Percentiles rank a stretch among this genome's conserved stretches.
Evolutionary conservation across 2,329 filamentous ascomycete species (phyloP).

Genomic region (Fusarium heterosporum): DNA sequence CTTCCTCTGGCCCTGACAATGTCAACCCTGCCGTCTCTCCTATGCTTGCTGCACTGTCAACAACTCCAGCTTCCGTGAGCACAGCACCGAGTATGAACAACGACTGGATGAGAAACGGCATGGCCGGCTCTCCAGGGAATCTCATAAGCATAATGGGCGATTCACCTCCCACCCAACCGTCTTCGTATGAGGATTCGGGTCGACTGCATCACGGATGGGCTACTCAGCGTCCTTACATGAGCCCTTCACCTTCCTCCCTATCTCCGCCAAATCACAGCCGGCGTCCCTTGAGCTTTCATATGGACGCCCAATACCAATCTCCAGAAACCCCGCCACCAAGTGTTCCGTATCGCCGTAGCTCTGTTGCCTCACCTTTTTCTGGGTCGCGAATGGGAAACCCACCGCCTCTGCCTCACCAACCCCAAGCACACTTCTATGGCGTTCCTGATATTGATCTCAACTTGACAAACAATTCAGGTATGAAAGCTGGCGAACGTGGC

Average conservation of each 20-base stretch:
- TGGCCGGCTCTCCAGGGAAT: conserved; percentile 65
- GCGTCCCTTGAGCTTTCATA: conserved; percentile 67
- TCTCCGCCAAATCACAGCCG: conserved; percentile 54
- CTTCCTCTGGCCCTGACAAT: conserved; percentile 56
- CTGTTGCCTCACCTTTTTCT: conserved; percentile 64
- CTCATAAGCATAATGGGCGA: conserved; percentile 64
- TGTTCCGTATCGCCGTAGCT: conserved; percentile 58
- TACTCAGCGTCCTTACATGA: conserved; percentile 60
- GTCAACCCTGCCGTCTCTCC: conserved; percentile 59
- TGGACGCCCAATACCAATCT: conserved; percentile 59
- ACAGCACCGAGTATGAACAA: conserved; percentile 60
- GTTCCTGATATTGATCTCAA: conserved; percentile 81
- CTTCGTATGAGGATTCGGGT: conserved; percentile 62
- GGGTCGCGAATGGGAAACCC: conserved; percentile 60
- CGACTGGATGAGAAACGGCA: conserved; percentile 59
- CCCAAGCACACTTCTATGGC: conserved; percentile 82
- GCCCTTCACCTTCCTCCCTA: conserved; percentile 58
- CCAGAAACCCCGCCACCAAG: conserved; percentile 55
- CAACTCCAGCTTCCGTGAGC: conserved; percentile 62
- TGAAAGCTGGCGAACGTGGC: conserved; percentile 74
- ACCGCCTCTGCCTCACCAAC: conserved; percentile 78
- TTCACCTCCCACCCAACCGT: conserved; percentile 65
- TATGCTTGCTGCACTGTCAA: conserved; percentile 61
- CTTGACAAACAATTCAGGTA: conserved; percentile 64
- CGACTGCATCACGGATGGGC: conserved; percentile 59